Evolutionary conservation across 495 filamentous ascomycete species (phyloP).

Genomic region (Terfezia claveryi): DNA sequence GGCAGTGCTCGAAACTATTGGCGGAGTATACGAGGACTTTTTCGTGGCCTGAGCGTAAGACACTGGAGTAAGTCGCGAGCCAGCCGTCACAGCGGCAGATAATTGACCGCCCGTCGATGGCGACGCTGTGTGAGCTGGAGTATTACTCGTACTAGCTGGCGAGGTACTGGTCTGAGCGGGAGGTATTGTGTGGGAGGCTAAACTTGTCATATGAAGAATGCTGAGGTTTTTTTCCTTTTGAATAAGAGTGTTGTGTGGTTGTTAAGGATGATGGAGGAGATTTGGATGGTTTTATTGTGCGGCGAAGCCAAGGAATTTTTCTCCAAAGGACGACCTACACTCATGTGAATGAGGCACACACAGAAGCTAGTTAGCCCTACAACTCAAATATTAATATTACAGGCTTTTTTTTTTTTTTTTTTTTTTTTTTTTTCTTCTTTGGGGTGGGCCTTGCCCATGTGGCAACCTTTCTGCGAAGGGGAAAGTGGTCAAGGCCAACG

Average conservation of each 20-base stretch:
- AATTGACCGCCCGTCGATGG: constrained; percentile 18
- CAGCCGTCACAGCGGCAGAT: constrained; percentile 19
- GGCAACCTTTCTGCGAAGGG: no score
- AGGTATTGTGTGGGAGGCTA: constrained; percentile 13
- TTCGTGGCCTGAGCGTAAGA: constrained; percentile 18
- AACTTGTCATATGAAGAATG: constrained; percentile 21
- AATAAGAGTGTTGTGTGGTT: constrained; percentile 9
- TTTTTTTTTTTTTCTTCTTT: no score
- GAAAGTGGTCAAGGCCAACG: no score
- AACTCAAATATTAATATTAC: no score
- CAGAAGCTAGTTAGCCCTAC: neutral
- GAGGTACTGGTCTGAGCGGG: constrained; percentile 14
- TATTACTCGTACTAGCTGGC: constrained; percentile 13
- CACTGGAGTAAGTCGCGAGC: constrained; percentile 17
- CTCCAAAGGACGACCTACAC: neutral
- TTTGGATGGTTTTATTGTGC: neutral
- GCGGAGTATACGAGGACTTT: constrained; percentile 6
- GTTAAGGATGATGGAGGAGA: neutral
- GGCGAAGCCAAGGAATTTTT: neutral
- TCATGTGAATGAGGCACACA: constrained; percentile 8
- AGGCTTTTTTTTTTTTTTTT: constrained; percentile 8
- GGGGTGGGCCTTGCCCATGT: neutral
- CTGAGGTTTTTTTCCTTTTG: constrained; percentile 9
- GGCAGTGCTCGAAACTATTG: neutral
- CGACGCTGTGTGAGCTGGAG: constrained; percentile 16